Conservation (phyloP, 805 yeast genomes). For the Wickerhamomyces sydowiorum region DNA sequence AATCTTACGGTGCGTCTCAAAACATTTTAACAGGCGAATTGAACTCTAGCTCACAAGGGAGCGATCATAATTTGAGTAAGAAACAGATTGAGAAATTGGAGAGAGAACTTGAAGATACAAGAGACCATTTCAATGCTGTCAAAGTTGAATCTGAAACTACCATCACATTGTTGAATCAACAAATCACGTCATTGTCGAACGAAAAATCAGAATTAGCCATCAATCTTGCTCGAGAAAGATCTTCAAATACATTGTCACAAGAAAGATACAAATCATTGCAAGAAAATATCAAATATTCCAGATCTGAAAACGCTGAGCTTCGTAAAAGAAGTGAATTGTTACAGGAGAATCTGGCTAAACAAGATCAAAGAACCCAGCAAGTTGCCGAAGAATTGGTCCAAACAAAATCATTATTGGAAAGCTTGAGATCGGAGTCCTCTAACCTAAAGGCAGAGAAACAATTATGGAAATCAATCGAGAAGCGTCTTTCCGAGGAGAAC, state of each 20-base stretch:
- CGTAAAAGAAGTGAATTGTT: conserved; percentile 31
- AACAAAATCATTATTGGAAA: conserved; percentile 39
- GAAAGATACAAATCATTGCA: conserved; percentile 42
- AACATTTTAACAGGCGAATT: conserved; percentile 15
- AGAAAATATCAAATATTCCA: conserved; percentile 33
- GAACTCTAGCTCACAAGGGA: conserved; percentile 1
- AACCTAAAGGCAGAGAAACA: conserved; percentile 51
- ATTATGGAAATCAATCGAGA: conserved; percentile 42
- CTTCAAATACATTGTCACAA: conserved; percentile 46
- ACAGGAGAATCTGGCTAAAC: conserved; percentile 37
- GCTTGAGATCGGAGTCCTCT: conserved; percentile 37
- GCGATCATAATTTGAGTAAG: conserved; percentile 6
- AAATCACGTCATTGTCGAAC: conserved; percentile 32
- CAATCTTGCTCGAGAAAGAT: conserved; percentile 46
- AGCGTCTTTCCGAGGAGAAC: conserved; percentile 47
- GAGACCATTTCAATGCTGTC: conserved; percentile 21
- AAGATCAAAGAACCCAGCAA: conserved; percentile 42
- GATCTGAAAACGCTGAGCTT: conserved; percentile 41
- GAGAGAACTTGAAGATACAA: conserved; percentile 7
- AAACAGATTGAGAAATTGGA: conserved; percentile 12
- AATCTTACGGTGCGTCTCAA: conserved; percentile 12
- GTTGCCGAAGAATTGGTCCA: conserved; percentile 52
- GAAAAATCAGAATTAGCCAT: conserved; percentile 43
- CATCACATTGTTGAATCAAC: conserved; percentile 42
- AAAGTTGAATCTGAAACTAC: conserved; percentile 36